Base-by-base conservation (phyloP, 192 early-diverging fungal genomes). In the Rhizophagus prolifer region DNA sequence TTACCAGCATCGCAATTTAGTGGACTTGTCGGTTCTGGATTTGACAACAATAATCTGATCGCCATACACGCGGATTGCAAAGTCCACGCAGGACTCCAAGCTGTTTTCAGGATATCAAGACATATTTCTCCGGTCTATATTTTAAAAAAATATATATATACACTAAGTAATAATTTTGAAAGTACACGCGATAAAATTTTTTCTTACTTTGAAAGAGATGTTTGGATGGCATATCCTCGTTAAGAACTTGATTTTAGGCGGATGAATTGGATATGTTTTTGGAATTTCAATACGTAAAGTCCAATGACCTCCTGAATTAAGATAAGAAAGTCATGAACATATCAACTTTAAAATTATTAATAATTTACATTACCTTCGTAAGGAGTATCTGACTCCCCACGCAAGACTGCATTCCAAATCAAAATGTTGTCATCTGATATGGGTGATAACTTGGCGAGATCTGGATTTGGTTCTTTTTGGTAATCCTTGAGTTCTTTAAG, bases 71-170 rank as follows among this genome's bases (percentile, higher is more conserved):
- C 90, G 6, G 95, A 94, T 46, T 93, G 83, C 23, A 99, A 88
- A 44, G 95, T 98, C 95, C 95, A 99, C 21, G 95, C 92, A 12
- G 97, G 97, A 47, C 93, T 92, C 97, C 97, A 99, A 70, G 91
- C 92, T 31, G 93, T 86, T 76, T 95, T 96, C 47, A 99, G 86
- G 46, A 99, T 89, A 85, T 99, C 97, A 69, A 99, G 85, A 73
- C 97, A 99, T 70, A 99, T 98, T 81, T 98, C 95, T 23, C 97
- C 97, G 0, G 95, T 96, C 88, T 95, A 83, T 67, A 66, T 21
- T 31, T 58, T 19, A n/a, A 38, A 60, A 61, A 74, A 59, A n/a
- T 65, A 44, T 19, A 12, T 16, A 65, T 19, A 54, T n/a, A 5
- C 9, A 4, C n/a, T n/a, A 4, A 58, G n/a, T 50, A 54, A 54